Evolutionary conservation across 768 basidiomycete species (phyloP), one percentile per base, ranked within the genome.

Genomic region (Trametes maxima): DNA sequence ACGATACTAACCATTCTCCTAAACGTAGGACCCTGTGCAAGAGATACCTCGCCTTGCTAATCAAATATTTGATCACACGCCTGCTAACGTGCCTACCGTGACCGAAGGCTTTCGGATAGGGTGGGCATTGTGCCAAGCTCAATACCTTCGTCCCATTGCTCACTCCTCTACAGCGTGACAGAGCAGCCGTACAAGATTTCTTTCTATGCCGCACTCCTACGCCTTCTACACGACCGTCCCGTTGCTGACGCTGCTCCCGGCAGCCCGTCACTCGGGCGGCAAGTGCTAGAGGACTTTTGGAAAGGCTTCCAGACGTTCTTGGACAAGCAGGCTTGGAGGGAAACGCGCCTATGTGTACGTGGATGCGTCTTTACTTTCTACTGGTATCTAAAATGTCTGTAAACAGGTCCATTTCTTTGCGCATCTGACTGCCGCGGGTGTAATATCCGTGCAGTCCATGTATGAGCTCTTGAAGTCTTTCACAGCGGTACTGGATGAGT

Each of bases 121-220:
- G 92, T 90, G 65, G 17, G 80, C 71, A 43, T 54, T 19, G 1
- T 40, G n/a, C n/a, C n/a, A 28, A 21, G 56, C 6, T 40, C 53
- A 28, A 21, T 52, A 17, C 48, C 54, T 51, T 59, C 25, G 42
- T 39, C 7, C 33, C 25, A 21, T 28, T 47, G 7, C 62, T 57
- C 53, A 73, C 48, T 64, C 45, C 19, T 36, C 37, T n/a, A 13
- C 13, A 94, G 92, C 51, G 85, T 93, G 54, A 93, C 89, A 0
- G 93, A 98, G 75, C 90, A 97, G 68, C 95, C 95, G 0, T 95
- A 86, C 79, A 99, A 98, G 79, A 90, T 92, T 37, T 89, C 94
- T 0, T 90, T 87, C 70, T 95, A 94, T 74, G 92, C 92, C 13
- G 85, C 91, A 12, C 76, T 98, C 17, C 80, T 97, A 49, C 82